Percentiles rank a stretch among this genome's conserved stretches.
Conservation (phyloP, 78 protist genomes). For the Guillardia theta region DNA sequence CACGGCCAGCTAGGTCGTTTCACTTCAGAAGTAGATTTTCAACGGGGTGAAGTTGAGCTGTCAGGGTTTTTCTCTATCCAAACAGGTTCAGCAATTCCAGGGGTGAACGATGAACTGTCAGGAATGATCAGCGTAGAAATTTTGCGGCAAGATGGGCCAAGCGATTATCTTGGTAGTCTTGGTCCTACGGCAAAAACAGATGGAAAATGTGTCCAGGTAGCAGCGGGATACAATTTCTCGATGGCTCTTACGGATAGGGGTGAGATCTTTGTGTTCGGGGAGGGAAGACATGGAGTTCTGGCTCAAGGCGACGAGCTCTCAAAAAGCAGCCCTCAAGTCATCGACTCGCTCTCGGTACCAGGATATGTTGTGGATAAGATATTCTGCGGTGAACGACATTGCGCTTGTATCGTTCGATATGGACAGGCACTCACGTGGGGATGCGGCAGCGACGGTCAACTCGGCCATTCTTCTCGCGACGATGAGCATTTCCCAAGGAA, state of each 20-base stretch:
- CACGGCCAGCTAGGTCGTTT: neutral
- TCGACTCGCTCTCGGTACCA: neutral
- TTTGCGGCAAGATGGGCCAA: neutral
- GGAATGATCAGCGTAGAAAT: neutral
- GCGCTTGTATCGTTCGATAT: neutral
- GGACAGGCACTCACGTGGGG: conserved; percentile 27
- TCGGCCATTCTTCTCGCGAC: neutral
- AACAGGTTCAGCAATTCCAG: neutral
- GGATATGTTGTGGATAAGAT: neutral
- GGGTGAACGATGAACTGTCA: neutral
- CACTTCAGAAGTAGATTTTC: neutral
- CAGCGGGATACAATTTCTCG: neutral
- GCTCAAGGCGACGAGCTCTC: neutral
- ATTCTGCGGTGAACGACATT: neutral
- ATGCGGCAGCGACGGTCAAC: neutral
- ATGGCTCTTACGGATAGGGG: neutral
- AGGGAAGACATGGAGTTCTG: neutral
- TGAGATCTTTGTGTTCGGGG: neutral
- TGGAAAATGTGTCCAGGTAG: neutral
- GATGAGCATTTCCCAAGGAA: neutral
- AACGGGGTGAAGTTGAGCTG: neutral
- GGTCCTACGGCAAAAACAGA: neutral
- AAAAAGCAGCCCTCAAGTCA: neutral
- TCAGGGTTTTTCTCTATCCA: neutral
- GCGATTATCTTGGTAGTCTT: neutral